phyloP scores from a whole-genome alignment of 2,329 filamentous ascomycete genomes.

The Nigrospora oryzae region DNA sequence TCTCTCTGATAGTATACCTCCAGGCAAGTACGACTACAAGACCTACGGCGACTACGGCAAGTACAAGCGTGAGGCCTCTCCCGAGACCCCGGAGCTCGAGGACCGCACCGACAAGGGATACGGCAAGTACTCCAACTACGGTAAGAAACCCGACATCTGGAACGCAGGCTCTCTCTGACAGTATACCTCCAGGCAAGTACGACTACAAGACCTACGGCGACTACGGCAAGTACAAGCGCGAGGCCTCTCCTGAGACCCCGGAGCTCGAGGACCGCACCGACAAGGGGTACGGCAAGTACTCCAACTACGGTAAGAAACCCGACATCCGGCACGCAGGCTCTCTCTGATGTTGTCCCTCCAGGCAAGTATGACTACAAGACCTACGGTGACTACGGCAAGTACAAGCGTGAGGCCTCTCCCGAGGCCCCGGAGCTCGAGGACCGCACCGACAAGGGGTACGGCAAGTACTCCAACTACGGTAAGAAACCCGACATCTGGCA shows the following conservation, averaged over 20 bases:
- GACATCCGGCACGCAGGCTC: too few relatives aligned
- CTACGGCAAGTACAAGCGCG: neutral
- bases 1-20: neutral
- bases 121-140: neutral
- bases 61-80: neutral
- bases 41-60: neutral
- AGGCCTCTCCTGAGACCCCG: neutral
- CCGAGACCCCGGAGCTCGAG: neutral
- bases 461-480: neutral
- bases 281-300: neutral
- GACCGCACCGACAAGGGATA: neutral
- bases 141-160: neutral
- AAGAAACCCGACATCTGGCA: too few relatives aligned
- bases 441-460: neutral
- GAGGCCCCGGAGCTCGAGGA: neutral
- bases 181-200: neutral
- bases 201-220: neutral
- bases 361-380: neutral
- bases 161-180: neutral
- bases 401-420: neutral
- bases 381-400: neutral
- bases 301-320: neutral
- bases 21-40: neutral
- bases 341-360: too few relatives aligned
- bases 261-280: neutral